Evolutionary conservation across 2,329 filamentous ascomycete genomes (phyloP).

Genomic region (Claviceps sp.): DNA sequence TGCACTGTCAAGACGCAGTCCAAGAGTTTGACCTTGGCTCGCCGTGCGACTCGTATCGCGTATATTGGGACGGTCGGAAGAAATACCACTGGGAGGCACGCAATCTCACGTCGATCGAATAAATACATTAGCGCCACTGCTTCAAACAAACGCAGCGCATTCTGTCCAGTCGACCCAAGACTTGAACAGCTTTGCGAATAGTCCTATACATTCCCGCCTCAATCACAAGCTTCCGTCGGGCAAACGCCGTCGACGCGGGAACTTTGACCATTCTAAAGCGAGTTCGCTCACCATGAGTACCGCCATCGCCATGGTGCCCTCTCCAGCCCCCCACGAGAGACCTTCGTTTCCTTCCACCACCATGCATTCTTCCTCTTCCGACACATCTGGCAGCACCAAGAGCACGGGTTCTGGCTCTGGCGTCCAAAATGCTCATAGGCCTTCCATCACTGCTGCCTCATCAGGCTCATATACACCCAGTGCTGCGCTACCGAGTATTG

Average conservation of each 20-base stretch:
- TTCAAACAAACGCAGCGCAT: neutral
- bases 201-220: neutral
- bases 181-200: neutral
- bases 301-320: conserved; percentile 55
- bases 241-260: neutral
- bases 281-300: conserved; percentile 43
- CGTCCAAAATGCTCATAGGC: conserved; percentile 33
- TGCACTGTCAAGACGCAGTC: no score
- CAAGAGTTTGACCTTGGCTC: neutral
- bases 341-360: conserved; percentile 39
- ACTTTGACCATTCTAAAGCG: neutral
- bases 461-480: conserved; percentile 20
- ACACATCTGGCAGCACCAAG: conserved; percentile 3
- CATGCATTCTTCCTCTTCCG: conserved; percentile 11
- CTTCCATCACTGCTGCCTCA: conserved; percentile 15
- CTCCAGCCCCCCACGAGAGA: conserved; percentile 53
- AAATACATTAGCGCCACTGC: no score
- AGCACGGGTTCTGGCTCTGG: neutral
- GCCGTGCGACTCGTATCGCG: neutral
- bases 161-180: neutral
- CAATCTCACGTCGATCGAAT: neutral
- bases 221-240: neutral
- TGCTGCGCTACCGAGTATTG: conserved; percentile 32
- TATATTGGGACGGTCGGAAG: neutral
- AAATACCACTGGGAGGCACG: neutral